Evolutionary conservation across 1,139 yeast genomes (phyloP).

Genomic region (Yamadazyma trypodendri): DNA sequence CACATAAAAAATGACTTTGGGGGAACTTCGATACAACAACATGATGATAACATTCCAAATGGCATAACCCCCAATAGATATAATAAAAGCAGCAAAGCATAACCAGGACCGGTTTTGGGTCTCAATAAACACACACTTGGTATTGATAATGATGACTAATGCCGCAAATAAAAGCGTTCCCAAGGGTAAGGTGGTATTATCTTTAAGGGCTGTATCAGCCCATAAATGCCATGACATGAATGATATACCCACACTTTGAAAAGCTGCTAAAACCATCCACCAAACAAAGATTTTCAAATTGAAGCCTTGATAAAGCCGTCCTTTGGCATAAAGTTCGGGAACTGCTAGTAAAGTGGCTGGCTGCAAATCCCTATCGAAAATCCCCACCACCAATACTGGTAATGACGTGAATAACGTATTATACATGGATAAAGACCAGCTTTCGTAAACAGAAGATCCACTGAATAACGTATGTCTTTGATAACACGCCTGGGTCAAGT

Average conservation of each 20-base stretch:
- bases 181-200: conserved; percentile 76
- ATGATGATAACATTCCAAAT: conserved; percentile 81
- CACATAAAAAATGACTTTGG: conserved; percentile 70
- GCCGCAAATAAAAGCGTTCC: conserved; percentile 77
- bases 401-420: conserved; percentile 92
- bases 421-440: conserved; percentile 96
- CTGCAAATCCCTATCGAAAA: conserved; percentile 86
- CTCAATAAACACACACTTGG: conserved; percentile 78
- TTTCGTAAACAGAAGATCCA: conserved; percentile 89
- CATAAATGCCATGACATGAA: conserved; percentile 66
- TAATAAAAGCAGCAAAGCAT: conserved; percentile 62
- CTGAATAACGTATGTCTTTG: conserved; percentile 88
- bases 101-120: conserved; percentile 79
- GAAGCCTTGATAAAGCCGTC: conserved; percentile 75
- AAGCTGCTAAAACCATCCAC: conserved; percentile 80
- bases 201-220: conserved; percentile 65
- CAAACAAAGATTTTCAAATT: conserved; percentile 64
- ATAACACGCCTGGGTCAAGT: conserved; percentile 81
- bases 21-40: conserved; percentile 57
- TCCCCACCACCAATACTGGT: conserved; percentile 91
- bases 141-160: conserved; percentile 67
- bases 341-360: conserved; percentile 88
- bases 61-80: conserved; percentile 89
- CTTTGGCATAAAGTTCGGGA: conserved; percentile 83
- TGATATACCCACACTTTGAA: conserved; percentile 70